Percentiles rank a stretch among this genome's conserved stretches.
These are phyloP conservation scores for Backusella tarrabulga DNA, from an alignment of 192 early-diverging fungal genomes.

Conservation along the genomic window DNA sequence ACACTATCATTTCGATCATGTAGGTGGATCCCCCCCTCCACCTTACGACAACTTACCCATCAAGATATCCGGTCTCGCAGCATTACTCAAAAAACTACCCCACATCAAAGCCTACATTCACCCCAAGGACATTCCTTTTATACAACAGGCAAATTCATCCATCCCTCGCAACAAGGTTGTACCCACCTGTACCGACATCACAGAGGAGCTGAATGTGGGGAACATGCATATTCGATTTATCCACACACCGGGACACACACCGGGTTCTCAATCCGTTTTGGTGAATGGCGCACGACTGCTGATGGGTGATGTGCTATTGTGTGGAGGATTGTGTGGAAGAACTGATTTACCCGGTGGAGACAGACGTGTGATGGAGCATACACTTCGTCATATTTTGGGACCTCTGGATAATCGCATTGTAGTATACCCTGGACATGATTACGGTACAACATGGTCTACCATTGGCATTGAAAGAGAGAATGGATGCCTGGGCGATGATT, in stretches of 20 bases:
- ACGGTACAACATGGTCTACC: slow-evolving; percentile 83
- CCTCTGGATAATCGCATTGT: slow-evolving; percentile 60
- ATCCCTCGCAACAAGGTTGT: slow-evolving; percentile 30
- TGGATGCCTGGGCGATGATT: slow-evolving; percentile 41
- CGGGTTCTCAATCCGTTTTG: slow-evolving; percentile 81
- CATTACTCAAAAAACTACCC: slow-evolving; percentile 70
- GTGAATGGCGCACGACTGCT: slow-evolving; percentile 75
- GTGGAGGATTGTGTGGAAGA: slow-evolving; percentile 76
- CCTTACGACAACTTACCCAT: slow-evolving; percentile 80
- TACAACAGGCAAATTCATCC: slow-evolving; percentile 66
- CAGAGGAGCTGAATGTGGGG: slow-evolving; percentile 36
- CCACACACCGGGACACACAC: slow-evolving; percentile 94
- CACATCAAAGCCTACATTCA: slow-evolving; percentile 76
- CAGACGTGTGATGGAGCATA: slow-evolving; percentile 62
- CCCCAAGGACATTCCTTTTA: slow-evolving; percentile 67
- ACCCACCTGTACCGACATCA: slow-evolving; percentile 26
- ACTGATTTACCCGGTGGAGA: slow-evolving; percentile 81
- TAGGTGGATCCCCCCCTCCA: slow-evolving; percentile 74
- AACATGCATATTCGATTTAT: slow-evolving; percentile 63
- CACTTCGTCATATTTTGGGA: slow-evolving; percentile 62
- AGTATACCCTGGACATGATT: slow-evolving; percentile 91
- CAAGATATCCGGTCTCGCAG: slow-evolving; percentile 74
- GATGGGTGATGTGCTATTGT: slow-evolving; percentile 83
- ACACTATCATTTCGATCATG: slow-evolving; percentile 87
- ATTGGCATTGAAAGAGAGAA: slow-evolving; percentile 56